Evolutionary conservation across 345 rosid genomes (phyloP).

Genomic region (Theobroma cacao): DNA sequence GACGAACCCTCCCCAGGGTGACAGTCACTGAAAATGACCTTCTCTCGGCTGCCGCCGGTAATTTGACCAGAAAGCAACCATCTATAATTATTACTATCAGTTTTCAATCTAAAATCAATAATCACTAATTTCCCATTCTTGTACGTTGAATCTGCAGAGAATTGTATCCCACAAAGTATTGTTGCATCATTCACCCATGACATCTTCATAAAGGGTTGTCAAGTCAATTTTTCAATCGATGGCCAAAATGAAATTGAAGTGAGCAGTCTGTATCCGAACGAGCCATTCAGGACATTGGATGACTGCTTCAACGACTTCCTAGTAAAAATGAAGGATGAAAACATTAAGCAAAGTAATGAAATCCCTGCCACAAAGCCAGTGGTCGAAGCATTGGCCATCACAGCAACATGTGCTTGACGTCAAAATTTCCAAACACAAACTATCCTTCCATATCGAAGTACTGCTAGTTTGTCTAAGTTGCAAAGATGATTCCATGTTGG

Average conservation of each 20-base stretch:
- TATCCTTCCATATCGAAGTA: neutral
- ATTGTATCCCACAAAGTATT: conserved; percentile 50
- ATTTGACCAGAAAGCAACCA: too few relatives aligned
- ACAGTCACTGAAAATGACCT: conserved; percentile 50
- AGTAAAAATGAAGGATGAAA: conserved; percentile 22
- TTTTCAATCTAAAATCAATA: too few relatives aligned
- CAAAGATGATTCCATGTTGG: neutral
- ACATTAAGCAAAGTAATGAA: conserved; percentile 7
- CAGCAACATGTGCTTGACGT: conserved; percentile 29
- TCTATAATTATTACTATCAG: neutral
- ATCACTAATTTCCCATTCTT: too few relatives aligned
- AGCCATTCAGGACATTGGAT: conserved; percentile 44
- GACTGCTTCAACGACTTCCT: conserved; percentile 51
- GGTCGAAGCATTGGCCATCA: conserved; percentile 26
- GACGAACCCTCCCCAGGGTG: conserved; percentile 49
- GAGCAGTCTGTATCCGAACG: conserved; percentile 45
- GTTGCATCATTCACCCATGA: conserved; percentile 79
- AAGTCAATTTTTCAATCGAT: conserved; percentile 42
- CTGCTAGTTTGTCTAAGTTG: too few relatives aligned
- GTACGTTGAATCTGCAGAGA: conserved; percentile 36
- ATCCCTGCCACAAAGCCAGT: conserved; percentile 18
- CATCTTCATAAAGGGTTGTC: conserved; percentile 71
- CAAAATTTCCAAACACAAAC: too few relatives aligned
- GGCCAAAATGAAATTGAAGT: conserved; percentile 40
- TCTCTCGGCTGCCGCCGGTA: conserved; percentile 57